phyloP scores from a whole-genome alignment of 2,329 filamentous ascomycete genomes.

The Cercospora sojina region DNA sequence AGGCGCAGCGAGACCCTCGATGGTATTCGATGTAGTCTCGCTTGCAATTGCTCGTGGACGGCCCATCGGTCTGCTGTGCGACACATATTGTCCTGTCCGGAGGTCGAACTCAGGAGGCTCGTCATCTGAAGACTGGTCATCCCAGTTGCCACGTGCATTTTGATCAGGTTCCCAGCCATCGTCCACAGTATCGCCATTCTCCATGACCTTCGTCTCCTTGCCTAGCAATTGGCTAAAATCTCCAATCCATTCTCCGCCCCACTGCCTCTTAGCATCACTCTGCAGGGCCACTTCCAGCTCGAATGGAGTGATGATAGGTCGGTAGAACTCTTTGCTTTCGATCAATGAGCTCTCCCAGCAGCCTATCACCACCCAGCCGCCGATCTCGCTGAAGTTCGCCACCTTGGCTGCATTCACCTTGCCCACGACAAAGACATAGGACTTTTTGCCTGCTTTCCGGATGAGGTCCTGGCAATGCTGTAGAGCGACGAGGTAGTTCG shows the following conservation, averaged over 20 bases:
- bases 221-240: conserved; percentile 72
- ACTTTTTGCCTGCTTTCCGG: conserved; percentile 80
- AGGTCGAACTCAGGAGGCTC: conserved; percentile 87
- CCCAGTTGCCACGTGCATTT: conserved; percentile 56
- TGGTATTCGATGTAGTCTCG: neutral
- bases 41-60: conserved; percentile 3
- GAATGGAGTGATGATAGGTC: conserved; percentile 90
- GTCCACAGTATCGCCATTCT: conserved; percentile 38
- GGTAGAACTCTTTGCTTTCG: conserved; percentile 84
- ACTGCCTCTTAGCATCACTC: conserved; percentile 72
- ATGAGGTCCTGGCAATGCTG: conserved; percentile 72
- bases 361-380: conserved; percentile 94
- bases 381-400: conserved; percentile 93
- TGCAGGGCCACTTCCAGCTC: conserved; percentile 78
- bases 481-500: conserved; percentile 83
- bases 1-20: neutral
- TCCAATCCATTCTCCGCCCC: conserved; percentile 86
- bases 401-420: conserved; percentile 95
- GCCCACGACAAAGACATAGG: conserved; percentile 92
- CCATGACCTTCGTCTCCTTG: conserved; percentile 21
- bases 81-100: conserved; percentile 79
- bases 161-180: neutral
- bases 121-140: conserved; percentile 61
- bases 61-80: conserved; percentile 71
- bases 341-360: conserved; percentile 97